phyloP scores from a whole-genome alignment of 257 asterid genomes.

The Solanum paucissectum region DNA sequence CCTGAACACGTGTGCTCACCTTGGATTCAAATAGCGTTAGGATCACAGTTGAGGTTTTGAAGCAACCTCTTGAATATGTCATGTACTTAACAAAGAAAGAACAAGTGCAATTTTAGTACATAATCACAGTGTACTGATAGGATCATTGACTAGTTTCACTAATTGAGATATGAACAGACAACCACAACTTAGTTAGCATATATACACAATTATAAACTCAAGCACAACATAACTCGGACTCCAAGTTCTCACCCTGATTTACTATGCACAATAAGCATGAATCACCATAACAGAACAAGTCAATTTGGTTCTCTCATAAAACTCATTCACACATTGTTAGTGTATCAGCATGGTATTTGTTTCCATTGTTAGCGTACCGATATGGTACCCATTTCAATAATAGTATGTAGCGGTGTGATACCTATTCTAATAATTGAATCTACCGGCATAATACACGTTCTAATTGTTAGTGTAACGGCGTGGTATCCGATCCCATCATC shows the following conservation, averaged over 20 bases:
- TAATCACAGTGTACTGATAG: neutral
- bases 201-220: neutral
- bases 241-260: no score
- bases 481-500: neutral
- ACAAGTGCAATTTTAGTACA: neutral
- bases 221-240: no score
- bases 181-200: neutral
- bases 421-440: neutral
- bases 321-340: no score
- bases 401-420: neutral
- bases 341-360: no score
- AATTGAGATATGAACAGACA: neutral
- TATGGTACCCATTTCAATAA: neutral
- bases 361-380: neutral
- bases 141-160: neutral
- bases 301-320: no score
- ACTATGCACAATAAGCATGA: no score
- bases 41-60: neutral
- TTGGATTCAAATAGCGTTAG: neutral
- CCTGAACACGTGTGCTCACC: neutral
- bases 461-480: neutral
- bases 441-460: no score
- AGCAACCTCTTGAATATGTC: neutral
- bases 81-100: neutral
- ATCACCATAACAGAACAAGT: no score